These are phyloP conservation scores for Dipteronia sinensis DNA, from an alignment of 345 rosid genomes.

Conservation along the genomic window DNA sequence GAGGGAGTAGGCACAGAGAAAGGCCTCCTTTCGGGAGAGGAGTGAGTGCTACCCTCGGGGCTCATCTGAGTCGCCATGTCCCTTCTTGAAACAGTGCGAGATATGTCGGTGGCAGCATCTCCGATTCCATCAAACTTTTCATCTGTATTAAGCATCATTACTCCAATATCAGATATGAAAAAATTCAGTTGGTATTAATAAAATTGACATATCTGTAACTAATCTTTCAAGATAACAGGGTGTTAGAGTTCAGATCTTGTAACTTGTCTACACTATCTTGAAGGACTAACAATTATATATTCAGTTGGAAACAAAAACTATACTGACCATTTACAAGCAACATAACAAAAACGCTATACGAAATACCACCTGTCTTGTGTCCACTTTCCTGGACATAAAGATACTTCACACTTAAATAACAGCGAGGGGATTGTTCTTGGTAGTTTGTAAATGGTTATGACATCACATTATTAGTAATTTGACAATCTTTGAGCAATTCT, in stretches of 20 bases:
- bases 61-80: constrained; percentile 99
- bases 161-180: constrained; percentile 20
- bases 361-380: not conserved
- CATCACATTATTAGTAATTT: not conserved
- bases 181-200: not conserved
- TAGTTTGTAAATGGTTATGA: not conserved
- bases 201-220: not conserved
- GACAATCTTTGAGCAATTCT: not conserved
- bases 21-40: constrained; percentile 59
- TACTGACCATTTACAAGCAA: not conserved
- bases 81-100: constrained; percentile 74
- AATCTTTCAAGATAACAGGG: not conserved
- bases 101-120: constrained; percentile 67
- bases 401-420: not conserved
- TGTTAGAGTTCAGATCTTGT: not conserved
- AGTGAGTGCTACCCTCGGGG: constrained; percentile 65
- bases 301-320: constrained; percentile 2
- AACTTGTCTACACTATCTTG: not conserved
- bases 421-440: not conserved
- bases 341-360: not conserved
- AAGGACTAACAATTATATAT: not conserved
- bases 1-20: constrained; percentile 57
- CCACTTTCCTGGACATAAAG: not conserved
- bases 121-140: constrained; percentile 44
- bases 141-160: constrained; percentile 37